phyloP scores from a whole-genome alignment of 2,329 filamentous ascomycete genomes.

The Neonectria neomacrospora region DNA sequence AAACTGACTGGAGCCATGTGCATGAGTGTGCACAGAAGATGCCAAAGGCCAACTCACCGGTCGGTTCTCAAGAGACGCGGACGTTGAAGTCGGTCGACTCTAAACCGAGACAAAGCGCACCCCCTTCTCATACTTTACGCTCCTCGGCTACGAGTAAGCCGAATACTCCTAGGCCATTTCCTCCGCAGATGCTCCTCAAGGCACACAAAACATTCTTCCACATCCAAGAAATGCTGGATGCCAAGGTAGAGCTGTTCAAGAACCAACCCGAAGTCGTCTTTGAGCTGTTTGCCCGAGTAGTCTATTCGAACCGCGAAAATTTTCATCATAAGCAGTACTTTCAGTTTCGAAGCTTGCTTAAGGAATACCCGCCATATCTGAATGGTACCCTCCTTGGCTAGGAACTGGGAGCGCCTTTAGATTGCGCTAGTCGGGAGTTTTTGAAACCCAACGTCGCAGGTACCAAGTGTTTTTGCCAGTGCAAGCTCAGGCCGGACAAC shows the following conservation, averaged over 20 bases:
- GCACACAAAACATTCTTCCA: conserved; percentile 67
- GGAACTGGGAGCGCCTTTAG: conserved; percentile 42
- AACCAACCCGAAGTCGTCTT: conserved; percentile 58
- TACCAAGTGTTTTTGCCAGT: conserved; percentile 48
- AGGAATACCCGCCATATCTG: conserved; percentile 64
- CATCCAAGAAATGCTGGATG: conserved; percentile 67
- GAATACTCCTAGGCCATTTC: neutral
- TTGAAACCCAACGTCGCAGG: conserved; percentile 30
- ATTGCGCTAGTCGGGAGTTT: conserved; percentile 42
- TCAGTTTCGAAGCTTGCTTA: conserved; percentile 71
- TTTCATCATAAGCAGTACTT: conserved; percentile 67
- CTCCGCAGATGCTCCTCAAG: conserved; percentile 20
- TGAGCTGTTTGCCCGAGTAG: conserved; percentile 72
- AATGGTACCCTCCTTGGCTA: conserved; percentile 45
- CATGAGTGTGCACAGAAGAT: conserved; percentile 23
- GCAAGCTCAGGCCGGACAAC: conserved; percentile 40
- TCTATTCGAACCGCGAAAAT: conserved; percentile 65
- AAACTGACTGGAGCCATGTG: conserved; percentile 55
- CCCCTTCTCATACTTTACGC: conserved; percentile 5
- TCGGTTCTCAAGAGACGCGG: conserved; percentile 5
- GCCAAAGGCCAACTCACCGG: conserved; percentile 11
- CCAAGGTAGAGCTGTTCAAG: conserved; percentile 50
- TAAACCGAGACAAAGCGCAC: conserved; percentile 3
- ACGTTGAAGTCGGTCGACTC: conserved; percentile 3
- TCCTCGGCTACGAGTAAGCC: conserved; percentile 19